phyloP scores from a whole-genome alignment of 345 rosid genomes.

The Barbarea vulgaris region DNA sequence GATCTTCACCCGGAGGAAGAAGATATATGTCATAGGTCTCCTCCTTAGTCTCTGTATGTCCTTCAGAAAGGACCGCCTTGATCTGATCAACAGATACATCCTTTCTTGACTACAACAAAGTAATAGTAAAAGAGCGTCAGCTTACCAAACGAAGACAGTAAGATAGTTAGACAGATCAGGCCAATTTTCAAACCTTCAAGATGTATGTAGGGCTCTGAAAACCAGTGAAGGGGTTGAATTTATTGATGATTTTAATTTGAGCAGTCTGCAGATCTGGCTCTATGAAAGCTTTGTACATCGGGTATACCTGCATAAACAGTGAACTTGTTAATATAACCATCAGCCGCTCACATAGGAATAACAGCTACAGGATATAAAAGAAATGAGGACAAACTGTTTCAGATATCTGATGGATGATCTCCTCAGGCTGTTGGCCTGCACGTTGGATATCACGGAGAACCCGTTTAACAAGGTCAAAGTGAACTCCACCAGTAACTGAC shows the following conservation, averaged over 20 bases:
- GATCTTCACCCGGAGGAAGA: constrained; percentile 99
- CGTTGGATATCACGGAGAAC: constrained; percentile 97
- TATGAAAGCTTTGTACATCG: constrained; percentile 99
- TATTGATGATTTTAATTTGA: constrained; percentile 86
- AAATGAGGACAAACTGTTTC: constrained; percentile 68
- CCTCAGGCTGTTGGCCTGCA: constrained; percentile 97
- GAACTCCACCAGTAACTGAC: constrained; percentile 96
- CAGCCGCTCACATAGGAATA: background rate
- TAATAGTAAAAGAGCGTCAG: constrained; percentile 19
- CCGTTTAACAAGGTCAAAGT: constrained; percentile 98
- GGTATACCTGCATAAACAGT: constrained; percentile 72
- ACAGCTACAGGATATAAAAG: background rate
- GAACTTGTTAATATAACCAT: background rate
- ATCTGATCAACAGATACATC: constrained; percentile 67
- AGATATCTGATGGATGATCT: constrained; percentile 97
- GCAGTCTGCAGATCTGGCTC: constrained; percentile 99
- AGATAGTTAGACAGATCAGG: constrained; percentile 5
- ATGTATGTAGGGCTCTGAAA: constrained; percentile 97
- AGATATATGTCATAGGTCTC: constrained; percentile 96
- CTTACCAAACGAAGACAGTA: background rate
- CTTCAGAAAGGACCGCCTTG: constrained; percentile 69
- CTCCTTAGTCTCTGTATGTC: constrained; percentile 70
- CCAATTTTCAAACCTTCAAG: constrained; percentile 67
- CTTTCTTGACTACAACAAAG: constrained; percentile 71
- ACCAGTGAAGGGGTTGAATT: constrained; percentile 95